Conservation (phyloP, 257 asterid genomes). For the Solanum arcanum region DNA sequence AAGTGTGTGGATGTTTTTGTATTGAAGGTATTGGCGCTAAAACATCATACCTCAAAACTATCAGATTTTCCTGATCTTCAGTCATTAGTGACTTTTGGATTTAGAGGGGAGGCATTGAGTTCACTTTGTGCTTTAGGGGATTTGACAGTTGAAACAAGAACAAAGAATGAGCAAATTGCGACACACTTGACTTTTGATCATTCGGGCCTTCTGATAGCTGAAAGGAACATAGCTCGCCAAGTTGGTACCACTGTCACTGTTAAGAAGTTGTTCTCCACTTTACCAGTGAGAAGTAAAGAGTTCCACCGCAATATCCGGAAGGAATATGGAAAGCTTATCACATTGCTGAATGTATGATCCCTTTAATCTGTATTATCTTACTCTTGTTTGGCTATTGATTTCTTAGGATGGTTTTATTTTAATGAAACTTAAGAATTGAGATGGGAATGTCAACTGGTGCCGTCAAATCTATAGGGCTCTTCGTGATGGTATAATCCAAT, state of each 20-base stretch:
- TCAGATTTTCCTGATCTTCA: slow-evolving; percentile 80
- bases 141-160: slow-evolving; percentile 78
- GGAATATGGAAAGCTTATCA: slow-evolving; percentile 80
- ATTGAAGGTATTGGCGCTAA: slow-evolving; percentile 66
- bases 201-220: slow-evolving; percentile 52
- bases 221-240: slow-evolving; percentile 86
- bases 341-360: slow-evolving; percentile 73
- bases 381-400: not conserved
- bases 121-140: slow-evolving; percentile 80
- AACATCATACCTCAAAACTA: slow-evolving; percentile 91
- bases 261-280: slow-evolving; percentile 73
- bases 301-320: slow-evolving; percentile 72
- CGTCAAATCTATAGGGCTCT: not conserved
- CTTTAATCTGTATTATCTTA: not conserved
- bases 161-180: slow-evolving; percentile 69
- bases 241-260: slow-evolving; percentile 86
- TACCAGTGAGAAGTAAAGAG: slow-evolving; percentile 94
- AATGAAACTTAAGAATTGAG: not conserved
- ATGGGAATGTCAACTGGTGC: not conserved
- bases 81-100: slow-evolving; percentile 71
- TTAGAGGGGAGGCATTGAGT: slow-evolving; percentile 99
- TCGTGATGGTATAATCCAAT: not conserved
- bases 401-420: not conserved
- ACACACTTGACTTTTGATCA: slow-evolving; percentile 74
- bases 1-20: not conserved